These are phyloP conservation scores for Salvia splendens DNA, from an alignment of 257 asterid genomes.

Conservation along the genomic window DNA sequence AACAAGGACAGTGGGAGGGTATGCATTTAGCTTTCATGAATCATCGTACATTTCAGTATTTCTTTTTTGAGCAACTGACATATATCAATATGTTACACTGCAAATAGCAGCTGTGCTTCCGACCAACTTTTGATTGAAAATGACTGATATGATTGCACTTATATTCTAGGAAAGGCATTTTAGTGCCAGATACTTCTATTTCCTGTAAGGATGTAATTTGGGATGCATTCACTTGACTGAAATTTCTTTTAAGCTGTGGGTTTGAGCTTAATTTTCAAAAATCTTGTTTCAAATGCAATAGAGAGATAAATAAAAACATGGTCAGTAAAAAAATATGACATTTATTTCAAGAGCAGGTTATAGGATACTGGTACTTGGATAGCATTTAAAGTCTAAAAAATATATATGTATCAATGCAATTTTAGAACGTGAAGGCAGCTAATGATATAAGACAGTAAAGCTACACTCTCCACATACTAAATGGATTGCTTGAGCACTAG, in stretches of 20 bases:
- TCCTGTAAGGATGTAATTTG: slow-evolving; percentile 7
- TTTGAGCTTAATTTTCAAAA: slow-evolving; percentile 5
- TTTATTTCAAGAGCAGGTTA: slow-evolving; percentile 7
- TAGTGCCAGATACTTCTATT: slow-evolving; percentile 2
- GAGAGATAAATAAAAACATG: slow-evolving; percentile 5
- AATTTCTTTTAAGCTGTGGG: not conserved
- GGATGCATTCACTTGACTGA: slow-evolving; percentile 20
- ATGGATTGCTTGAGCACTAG: not conserved
- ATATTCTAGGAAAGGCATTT: slow-evolving; percentile 6
- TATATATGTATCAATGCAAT: slow-evolving; percentile 6
- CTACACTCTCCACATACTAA: not conserved
- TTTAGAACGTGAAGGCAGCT: slow-evolving; percentile 3
- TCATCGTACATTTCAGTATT: slow-evolving; percentile 13
- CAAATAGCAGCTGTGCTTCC: slow-evolving; percentile 21
- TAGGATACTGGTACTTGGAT: slow-evolving; percentile 21
- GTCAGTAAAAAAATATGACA: slow-evolving; percentile 15
- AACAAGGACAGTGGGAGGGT: slow-evolving; percentile 97
- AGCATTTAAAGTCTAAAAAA: slow-evolving; percentile 12
- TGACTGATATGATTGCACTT: slow-evolving; percentile 18
- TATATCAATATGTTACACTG: slow-evolving; percentile 21
- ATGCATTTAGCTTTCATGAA: slow-evolving; percentile 36
- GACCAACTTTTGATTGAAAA: slow-evolving; percentile 16
- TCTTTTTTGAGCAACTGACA: slow-evolving; percentile 13
- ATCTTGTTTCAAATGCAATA: slow-evolving; percentile 12
- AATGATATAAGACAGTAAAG: slow-evolving; percentile 2